A percentile compares a stretch with the other conserved stretches of the same genome.
Evolutionary conservation across 352 stramenopile genomes (phyloP).

Genomic region (Globisporangium parvum): DNA sequence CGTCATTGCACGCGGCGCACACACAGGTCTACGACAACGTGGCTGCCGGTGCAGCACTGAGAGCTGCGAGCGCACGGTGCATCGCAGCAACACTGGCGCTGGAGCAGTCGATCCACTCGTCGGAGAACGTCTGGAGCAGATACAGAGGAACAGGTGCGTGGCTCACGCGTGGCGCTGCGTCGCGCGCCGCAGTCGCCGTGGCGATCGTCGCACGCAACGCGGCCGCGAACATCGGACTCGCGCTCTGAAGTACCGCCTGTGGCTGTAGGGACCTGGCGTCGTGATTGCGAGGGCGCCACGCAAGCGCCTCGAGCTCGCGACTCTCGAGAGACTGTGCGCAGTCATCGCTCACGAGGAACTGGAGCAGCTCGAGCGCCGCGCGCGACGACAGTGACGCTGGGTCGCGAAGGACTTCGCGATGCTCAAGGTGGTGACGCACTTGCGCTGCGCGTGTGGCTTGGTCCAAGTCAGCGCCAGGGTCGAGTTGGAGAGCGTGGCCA

Average conservation of each 20-base stretch:
- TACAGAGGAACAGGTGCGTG: neutral
- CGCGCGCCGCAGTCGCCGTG: neutral
- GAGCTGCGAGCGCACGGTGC: neutral
- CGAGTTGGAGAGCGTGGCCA: neutral
- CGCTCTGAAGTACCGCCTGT: neutral
- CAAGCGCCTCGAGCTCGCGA: neutral
- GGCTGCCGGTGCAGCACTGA: neutral
- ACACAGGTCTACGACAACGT: too few relatives aligned
- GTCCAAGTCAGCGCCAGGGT: neutral
- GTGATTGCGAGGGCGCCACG: neutral
- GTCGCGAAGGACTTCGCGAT: constrained; percentile 1
- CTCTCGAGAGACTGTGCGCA: neutral
- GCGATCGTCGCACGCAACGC: neutral
- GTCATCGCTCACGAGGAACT: constrained; percentile 1
- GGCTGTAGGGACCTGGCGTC: neutral
- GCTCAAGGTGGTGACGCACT: constrained; percentile 7
- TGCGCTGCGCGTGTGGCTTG: constrained; percentile 7
- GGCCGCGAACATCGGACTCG: constrained; percentile 5
- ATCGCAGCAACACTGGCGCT: constrained; percentile 1
- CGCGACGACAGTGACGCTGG: neutral
- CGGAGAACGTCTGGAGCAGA: neutral
- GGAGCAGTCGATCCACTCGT: constrained; percentile 11
- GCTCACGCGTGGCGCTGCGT: neutral
- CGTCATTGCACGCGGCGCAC: too few relatives aligned
- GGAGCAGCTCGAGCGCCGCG: constrained; percentile 1